phyloP scores from a whole-genome alignment of 2,329 filamentous ascomycete species.

The Fusarium robinianum region DNA sequence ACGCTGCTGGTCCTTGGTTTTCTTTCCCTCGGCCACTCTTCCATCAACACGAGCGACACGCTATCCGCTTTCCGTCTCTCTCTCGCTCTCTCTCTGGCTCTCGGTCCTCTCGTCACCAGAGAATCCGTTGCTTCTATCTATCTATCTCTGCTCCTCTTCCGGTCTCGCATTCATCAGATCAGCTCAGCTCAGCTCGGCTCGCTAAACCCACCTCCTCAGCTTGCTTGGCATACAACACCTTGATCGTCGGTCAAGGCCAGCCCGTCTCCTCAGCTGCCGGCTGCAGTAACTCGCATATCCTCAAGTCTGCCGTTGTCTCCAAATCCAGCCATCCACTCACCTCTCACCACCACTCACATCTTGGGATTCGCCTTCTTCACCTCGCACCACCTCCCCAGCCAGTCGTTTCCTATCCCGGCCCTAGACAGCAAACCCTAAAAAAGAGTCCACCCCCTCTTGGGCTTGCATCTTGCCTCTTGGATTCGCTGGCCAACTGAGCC shows the following conservation, averaged over 20 bases:
- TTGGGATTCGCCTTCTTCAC: constrained; percentile 28
- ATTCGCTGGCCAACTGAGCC: constrained; percentile 25
- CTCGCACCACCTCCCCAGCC: constrained; percentile 27
- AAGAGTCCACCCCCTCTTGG: constrained; percentile 20
- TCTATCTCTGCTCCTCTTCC: not conserved
- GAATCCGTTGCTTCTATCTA: not conserved
- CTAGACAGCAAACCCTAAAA: constrained; percentile 28
- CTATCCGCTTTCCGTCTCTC: constrained; percentile 19
- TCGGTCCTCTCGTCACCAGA: constrained; percentile 8
- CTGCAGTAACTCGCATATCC: constrained; percentile 26
- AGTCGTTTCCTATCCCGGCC: constrained; percentile 30
- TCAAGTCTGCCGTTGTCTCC: constrained; percentile 23
- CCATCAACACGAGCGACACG: constrained; percentile 17
- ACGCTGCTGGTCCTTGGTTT: not conserved
- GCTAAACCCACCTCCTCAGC: constrained; percentile 31
- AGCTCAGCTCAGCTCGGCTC: no score
- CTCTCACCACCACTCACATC: constrained; percentile 6
- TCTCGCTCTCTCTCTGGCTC: constrained; percentile 20
- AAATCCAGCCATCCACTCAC: constrained; percentile 7
- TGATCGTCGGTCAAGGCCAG: constrained; percentile 38
- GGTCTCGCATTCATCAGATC: no score
- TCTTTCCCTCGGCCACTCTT: constrained; percentile 17
- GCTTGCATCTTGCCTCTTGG: constrained; percentile 22
- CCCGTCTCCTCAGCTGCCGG: constrained; percentile 27
- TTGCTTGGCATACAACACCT: constrained; percentile 34